A percentile compares a stretch with the other conserved stretches of the same genome.
Evolutionary conservation across 2,329 filamentous ascomycete species (phyloP).

Genomic region (Colletotrichum spinosum): DNA sequence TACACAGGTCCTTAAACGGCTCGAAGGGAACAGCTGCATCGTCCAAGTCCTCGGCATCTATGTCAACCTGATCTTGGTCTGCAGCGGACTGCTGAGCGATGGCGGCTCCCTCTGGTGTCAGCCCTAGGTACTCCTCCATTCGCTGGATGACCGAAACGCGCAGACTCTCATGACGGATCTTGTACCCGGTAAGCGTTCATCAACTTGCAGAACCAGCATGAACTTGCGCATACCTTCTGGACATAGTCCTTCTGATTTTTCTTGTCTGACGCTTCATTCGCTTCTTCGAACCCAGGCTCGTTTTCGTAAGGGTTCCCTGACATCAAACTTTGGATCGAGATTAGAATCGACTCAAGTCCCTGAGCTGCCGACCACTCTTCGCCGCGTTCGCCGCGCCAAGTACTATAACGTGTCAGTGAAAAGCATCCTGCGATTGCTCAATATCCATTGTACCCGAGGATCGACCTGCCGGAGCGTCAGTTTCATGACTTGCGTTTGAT

Average conservation of each 20-base stretch:
- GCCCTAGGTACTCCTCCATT: conserved; percentile 81
- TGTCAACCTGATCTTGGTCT: conserved; percentile 54
- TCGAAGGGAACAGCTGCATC: conserved; percentile 74
- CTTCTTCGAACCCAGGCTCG: conserved; percentile 91
- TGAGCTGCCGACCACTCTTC: conserved; percentile 98
- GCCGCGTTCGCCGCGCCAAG: conserved; percentile 89
- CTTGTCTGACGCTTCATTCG: conserved; percentile 75
- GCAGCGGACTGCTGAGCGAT: conserved; percentile 45
- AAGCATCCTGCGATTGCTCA: conserved; percentile 10
- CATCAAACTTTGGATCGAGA: conserved; percentile 97
- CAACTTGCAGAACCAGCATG: not conserved
- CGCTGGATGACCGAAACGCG: conserved; percentile 88
- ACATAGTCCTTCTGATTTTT: conserved; percentile 80
- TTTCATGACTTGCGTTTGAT: not conserved
- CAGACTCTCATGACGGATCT: conserved; percentile 93
- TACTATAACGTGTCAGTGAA: conserved; percentile 65
- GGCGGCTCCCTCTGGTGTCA: conserved; percentile 65
- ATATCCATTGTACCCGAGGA: conserved; percentile 74
- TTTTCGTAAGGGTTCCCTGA: conserved; percentile 95
- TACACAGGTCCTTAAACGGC: conserved; percentile 90
- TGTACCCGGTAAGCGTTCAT: conserved; percentile 32
- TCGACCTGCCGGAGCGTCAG: conserved; percentile 69
- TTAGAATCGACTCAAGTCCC: conserved; percentile 90
- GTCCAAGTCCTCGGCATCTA: conserved; percentile 63
- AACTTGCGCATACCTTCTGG: conserved; percentile 71